Evolutionary conservation across 805 yeast genomes (phyloP), one percentile per base, ranked within the genome.

Genomic region (Ogataea nonfermentans): DNA sequence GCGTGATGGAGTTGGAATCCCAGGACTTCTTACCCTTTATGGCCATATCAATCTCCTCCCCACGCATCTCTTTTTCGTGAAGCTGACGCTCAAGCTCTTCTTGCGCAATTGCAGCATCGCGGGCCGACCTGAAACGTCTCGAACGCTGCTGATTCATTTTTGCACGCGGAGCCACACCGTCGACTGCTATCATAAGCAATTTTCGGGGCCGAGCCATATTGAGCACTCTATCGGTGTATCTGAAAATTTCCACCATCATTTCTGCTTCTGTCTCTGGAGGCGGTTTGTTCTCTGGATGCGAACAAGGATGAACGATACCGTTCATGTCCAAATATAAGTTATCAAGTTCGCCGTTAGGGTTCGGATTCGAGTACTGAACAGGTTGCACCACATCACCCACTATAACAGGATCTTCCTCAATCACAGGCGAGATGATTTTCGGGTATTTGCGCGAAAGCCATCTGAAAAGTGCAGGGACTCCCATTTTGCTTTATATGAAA

Each of bases 81-180:
- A 79, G 56, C 48, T 77, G 76, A 40, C 77, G 70, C 40, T 77
- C 81, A 42, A 79, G 77, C 41, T 82, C 89, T 46, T 78, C 88
- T 46, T 82, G 76, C 32, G 82, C 83, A n/a, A 84, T 65, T 49
- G 79, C 74, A 3, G 96, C 96, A 51, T 91, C 98, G 59, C 81
- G 80, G 0, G 96, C 96, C 10, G 95, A 78, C 52, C 96, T 73
- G 63, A 90, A 90, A 59, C 98, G 77, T 68, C 98, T 80, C 2
- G 96, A 81, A 51, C 98, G 74, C 65, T 90, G 98, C 65, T 90
- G 98, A 61, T 91, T 90, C 96, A 90, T 90, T 62, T 90, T 90
- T 19, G 97, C 98, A 56, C 98, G 74, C 15, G 99, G 99, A 2
- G 99, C 99, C 24, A 93, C 99, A 40, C 99, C 99, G 68, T 93